phyloP scores from a whole-genome alignment of 2,329 filamentous ascomycete species.

The Pseudofabraea citricarpa region DNA sequence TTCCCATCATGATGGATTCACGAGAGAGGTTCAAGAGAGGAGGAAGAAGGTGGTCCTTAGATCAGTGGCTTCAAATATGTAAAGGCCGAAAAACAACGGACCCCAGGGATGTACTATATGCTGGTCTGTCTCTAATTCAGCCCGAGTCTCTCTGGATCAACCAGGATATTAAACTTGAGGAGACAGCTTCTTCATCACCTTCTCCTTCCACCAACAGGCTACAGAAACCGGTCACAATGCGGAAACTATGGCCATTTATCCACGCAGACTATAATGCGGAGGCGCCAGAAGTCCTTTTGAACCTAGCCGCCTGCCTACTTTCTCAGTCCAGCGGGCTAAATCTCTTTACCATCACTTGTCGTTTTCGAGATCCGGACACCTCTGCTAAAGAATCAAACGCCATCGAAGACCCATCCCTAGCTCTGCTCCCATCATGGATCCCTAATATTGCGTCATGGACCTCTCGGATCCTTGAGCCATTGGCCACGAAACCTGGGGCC shows the following conservation, averaged over 20 bases:
- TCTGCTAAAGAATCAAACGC: not conserved
- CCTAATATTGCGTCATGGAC: not conserved
- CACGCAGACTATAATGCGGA: not conserved
- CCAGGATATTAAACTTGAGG: not conserved
- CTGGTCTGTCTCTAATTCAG: not conserved
- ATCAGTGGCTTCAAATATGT: not conserved
- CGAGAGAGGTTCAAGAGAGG: not conserved
- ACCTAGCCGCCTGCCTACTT: not conserved
- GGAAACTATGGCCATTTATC: not conserved
- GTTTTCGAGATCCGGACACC: not conserved
- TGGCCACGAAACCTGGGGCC: no score
- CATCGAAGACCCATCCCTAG: not conserved
- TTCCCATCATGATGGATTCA: not conserved
- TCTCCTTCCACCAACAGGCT: no score
- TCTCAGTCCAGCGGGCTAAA: not conserved
- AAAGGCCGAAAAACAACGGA: not conserved
- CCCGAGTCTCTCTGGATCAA: not conserved
- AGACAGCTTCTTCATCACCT: no score
- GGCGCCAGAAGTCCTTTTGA: not conserved
- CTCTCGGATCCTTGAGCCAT: not conserved
- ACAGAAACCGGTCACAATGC: no score
- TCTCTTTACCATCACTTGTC: not conserved
- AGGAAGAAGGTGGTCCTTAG: not conserved
- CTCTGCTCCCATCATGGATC: not conserved
- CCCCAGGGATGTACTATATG: not conserved